Conservation (phyloP, 1,284 basidiomycete genomes). For the Microbotryum scabiosae region DNA sequence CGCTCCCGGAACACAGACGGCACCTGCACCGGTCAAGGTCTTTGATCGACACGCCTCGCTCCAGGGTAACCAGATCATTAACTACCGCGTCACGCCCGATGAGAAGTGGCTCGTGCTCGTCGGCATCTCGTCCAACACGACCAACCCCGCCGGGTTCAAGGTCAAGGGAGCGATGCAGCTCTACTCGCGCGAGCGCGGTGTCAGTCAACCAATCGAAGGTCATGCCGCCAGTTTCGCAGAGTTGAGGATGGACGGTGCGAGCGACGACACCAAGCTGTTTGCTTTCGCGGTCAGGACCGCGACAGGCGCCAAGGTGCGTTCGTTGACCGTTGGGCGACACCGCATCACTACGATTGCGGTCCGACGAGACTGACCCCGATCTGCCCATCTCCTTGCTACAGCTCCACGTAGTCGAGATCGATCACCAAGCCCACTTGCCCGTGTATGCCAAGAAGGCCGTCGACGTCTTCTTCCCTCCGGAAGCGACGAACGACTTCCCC, state of each 20-base stretch:
- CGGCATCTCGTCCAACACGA: constrained; percentile 90
- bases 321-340: constrained; percentile 31
- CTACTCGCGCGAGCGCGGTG: constrained; percentile 82
- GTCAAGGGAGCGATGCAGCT: constrained; percentile 95
- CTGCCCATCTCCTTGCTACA: constrained; percentile 39
- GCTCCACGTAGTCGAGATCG: constrained; percentile 98
- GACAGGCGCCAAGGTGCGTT: constrained; percentile 82
- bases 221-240: constrained; percentile 96
- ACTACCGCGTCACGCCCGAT: constrained; percentile 85
- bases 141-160: constrained; percentile 89
- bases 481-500: constrained; percentile 98
- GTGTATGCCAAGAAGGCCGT: constrained; percentile 92
- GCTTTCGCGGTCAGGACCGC: constrained; percentile 92
- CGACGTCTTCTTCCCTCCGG: constrained; percentile 98
- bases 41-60: constrained; percentile 97
- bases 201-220: constrained; percentile 97
- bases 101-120: constrained; percentile 97
- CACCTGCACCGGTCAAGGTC: constrained; percentile 69
- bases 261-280: constrained; percentile 81
- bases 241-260: constrained; percentile 77
- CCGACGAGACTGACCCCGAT: constrained; percentile 3
- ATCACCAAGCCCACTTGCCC: constrained; percentile 91
- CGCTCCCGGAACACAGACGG: constrained; percentile 42
- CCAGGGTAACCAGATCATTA: constrained; percentile 93
- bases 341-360: background rate